A percentile compares a stretch with the other conserved stretches of the same genome.
Conservation (phyloP, 148 eudicot species). For the Fagopyrum tataricum region DNA sequence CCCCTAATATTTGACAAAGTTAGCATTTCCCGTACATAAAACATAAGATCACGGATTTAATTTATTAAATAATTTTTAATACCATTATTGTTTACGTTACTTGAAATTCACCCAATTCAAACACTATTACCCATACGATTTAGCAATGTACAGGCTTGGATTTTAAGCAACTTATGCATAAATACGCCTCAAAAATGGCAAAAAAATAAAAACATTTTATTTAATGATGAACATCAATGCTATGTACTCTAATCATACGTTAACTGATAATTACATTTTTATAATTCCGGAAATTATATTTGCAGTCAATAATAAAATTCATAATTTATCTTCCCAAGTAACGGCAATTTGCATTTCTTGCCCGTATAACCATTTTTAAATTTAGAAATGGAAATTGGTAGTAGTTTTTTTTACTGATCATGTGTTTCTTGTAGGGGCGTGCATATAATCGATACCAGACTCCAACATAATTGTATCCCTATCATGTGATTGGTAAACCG, state of each 20-base stretch:
- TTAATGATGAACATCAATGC: neutral
- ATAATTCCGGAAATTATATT: neutral
- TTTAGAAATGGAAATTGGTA: neutral
- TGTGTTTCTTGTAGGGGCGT: neutral
- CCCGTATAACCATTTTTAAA: neutral
- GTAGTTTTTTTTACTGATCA: neutral
- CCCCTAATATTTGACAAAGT: neutral
- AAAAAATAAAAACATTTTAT: neutral
- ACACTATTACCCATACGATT: neutral
- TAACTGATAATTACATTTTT: neutral
- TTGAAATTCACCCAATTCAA: slow-evolving; percentile 9
- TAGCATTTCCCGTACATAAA: neutral
- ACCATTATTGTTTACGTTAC: neutral
- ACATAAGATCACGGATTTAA: neutral
- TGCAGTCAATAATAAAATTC: neutral
- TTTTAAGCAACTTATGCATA: slow-evolving; percentile 8
- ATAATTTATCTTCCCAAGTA: slow-evolving; percentile 10
- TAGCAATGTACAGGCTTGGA: neutral
- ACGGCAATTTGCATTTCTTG: slow-evolving; percentile 8
- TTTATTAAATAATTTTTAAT: neutral
- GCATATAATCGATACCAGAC: too few relatives aligned
- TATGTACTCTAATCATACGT: neutral
- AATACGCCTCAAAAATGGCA: neutral
- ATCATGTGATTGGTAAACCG: too few relatives aligned
- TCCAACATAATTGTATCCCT: too few relatives aligned